Evolutionary conservation across 805 yeast genomes (phyloP), one percentile per base, ranked within the genome.

Genomic region (Pichia thaimueangensis): DNA sequence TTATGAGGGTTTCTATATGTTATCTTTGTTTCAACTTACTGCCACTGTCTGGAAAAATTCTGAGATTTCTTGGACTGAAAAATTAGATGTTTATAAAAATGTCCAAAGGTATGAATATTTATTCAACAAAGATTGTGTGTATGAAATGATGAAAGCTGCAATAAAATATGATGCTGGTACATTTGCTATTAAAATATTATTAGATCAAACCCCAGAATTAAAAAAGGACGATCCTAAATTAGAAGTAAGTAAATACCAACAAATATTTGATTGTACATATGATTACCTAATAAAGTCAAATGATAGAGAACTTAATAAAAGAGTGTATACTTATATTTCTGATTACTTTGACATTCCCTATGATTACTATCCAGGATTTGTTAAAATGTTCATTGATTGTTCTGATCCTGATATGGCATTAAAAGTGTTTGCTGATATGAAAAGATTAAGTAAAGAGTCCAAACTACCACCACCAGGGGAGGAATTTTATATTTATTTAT

Each of bases 381-480:
- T 84, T 65, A 60, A 69, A 48, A 73, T 71, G 52, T 79, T 82
- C 50, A 71, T 82, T 47, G 59, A 65, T 9, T 60, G 72, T 13
- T 69, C 68, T 22, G 63, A 83, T 28, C 77, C 85, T 20, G 76
- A 80, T 49, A 78, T 80, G 10, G 78, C 89, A 1, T 65, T 82
- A 40, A 60, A 70, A 22, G 69, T 83, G 12, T 82, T 84, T 61
- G 72, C 82, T 43, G 76, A 73, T 44, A 62, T 82, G 62, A 74
- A 80, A 48, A 67, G 67, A 51, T 58, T 76, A 25, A 73, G 76
- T 51, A 78, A 76, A 55, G 65, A 71, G 16, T 74, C 73, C 32
- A 78, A 77, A 5, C 49, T 73, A 6, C 64, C 69, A 21, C 73
- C 80, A 2, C 80, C 80, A 2, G 60, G 60, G 16, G 65, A 68